phyloP scores from a whole-genome alignment of 352 stramenopile genomes.

The Phytophthora constricta region DNA sequence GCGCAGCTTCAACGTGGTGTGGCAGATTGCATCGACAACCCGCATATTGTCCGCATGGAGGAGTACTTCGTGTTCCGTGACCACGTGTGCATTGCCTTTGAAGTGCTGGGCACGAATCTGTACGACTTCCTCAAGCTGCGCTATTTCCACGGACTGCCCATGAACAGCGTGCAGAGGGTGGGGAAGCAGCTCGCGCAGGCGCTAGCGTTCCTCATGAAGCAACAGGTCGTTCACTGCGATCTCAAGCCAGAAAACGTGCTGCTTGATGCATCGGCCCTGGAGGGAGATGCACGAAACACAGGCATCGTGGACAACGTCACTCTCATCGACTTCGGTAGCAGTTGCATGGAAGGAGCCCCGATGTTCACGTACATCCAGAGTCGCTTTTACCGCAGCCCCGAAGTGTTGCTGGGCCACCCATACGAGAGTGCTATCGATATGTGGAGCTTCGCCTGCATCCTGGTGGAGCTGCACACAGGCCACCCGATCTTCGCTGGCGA shows the following conservation, averaged over 20 bases:
- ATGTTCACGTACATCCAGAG: slow-evolving; percentile 98
- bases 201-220: slow-evolving; percentile 74
- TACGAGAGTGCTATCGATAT: slow-evolving; percentile 88
- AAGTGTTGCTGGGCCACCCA: slow-evolving; percentile 95
- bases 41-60: slow-evolving; percentile 91
- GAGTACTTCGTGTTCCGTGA: slow-evolving; percentile 94
- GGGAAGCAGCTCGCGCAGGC: slow-evolving; percentile 89
- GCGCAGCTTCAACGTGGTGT: slow-evolving; percentile 45
- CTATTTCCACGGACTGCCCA: slow-evolving; percentile 94
- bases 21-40: slow-evolving; percentile 32
- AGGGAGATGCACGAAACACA: slow-evolving; percentile 6
- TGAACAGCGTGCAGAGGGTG: slow-evolving; percentile 89
- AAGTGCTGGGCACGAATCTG: slow-evolving; percentile 95
- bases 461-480: slow-evolving; percentile 84
- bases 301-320: slow-evolving; percentile 43
- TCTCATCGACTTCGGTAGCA: slow-evolving; percentile 99
- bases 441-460: slow-evolving; percentile 91
- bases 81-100: slow-evolving; percentile 97
- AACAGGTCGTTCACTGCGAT: slow-evolving; percentile 97
- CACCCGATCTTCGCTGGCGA: slow-evolving; percentile 87
- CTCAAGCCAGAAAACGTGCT: slow-evolving; percentile 98
- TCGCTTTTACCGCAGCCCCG: slow-evolving; percentile 97
- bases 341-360: slow-evolving; percentile 90
- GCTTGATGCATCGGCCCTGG: slow-evolving; percentile 29
- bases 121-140: slow-evolving; percentile 97